Base-by-base conservation (phyloP, 2,329 filamentous ascomycete species). In the Bipolaris cookei region DNA sequence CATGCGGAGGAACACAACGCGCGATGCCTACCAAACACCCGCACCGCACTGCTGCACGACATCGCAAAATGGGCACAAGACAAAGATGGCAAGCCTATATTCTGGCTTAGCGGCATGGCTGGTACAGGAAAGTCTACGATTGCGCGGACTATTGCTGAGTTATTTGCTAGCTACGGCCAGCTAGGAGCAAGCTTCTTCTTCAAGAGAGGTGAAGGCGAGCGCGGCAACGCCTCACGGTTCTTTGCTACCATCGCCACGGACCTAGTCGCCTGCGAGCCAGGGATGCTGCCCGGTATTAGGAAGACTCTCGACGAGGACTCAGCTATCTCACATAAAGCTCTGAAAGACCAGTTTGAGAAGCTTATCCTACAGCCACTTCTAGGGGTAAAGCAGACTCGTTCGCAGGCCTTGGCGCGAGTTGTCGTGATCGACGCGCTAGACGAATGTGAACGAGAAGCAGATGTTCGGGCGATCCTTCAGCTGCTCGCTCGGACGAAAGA, bases 371-470 rank as follows among this genome's bases (percentile, higher is more conserved):
- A 58, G 21, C 59, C 58, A 14, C 51, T 62, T 6, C 43, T 51
- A 10, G 39, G 14, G 11, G 38, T 48, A 38, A 18, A 34, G 8
- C 28, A 34, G 11, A 4, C 42, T n/a, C 37, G 45, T 20, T 18
- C 44, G 14, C 38, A 10, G 4, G 23, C 10, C 11, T 41, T 38
- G 6, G 42, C 35, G 41, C 37, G 47, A n/a, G 35, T 59, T 37
- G 14, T 59, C 30, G 61, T 63, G 5, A 58, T 67, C 14, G 59
- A 76, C 53, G 73, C 73, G 3, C 63, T 76, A 1, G 71, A 76
- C 47, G 71, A 76, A 54, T 76, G 71, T 49, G 68, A 73, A 3
- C n/a, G 43, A 28, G 59, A 67, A 11, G 52, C 51, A 23, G 51
- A 66, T 32, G 39, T 63, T 30, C 37, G 43, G 30, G 28, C 28